These are phyloP conservation scores for Malbranchea cinnamomea DNA, from an alignment of 2,329 filamentous ascomycete genomes.

Conservation along the genomic window DNA sequence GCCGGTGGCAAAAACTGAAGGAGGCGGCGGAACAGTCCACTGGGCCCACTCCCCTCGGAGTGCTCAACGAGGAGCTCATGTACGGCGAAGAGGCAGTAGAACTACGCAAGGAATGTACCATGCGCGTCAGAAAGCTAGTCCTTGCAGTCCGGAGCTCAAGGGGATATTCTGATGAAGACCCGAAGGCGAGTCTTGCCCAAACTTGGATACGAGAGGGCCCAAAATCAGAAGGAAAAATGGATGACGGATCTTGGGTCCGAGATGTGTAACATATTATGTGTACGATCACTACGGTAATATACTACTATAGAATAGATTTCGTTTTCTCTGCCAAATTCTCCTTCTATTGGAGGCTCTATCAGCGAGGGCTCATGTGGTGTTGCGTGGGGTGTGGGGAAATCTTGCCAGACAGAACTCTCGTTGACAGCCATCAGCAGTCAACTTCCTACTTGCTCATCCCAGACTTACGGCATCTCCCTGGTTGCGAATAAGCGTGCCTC, in stretches of 20 bases:
- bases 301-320: too few species aligned
- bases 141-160: constrained; percentile 57
- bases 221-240: constrained; percentile 40
- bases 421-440: too few species aligned
- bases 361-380: too few species aligned
- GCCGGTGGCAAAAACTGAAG: constrained; percentile 54
- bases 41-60: constrained; percentile 31
- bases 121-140: constrained; percentile 63
- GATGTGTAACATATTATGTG: constrained; percentile 31
- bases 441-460: too few species aligned
- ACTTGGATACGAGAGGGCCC: constrained; percentile 55
- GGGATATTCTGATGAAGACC: constrained; percentile 68
- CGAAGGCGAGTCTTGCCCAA: constrained; percentile 59
- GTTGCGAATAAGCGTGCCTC: too few species aligned
- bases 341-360: too few species aligned
- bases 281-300: constrained; percentile 1
- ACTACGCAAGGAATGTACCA: constrained; percentile 66
- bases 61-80: constrained; percentile 50
- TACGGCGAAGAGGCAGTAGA: constrained; percentile 59
- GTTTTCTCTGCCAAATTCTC: too few species aligned
- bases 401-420: too few species aligned
- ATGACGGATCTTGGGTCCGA: constrained; percentile 45
- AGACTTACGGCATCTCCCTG: too few species aligned
- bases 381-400: too few species aligned
- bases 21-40: constrained; percentile 30